A percentile compares a stretch with the other conserved stretches of the same genome.
These are phyloP conservation scores for Trametes cinnabarina DNA, from an alignment of 768 basidiomycete genomes.

Conservation along the genomic window DNA sequence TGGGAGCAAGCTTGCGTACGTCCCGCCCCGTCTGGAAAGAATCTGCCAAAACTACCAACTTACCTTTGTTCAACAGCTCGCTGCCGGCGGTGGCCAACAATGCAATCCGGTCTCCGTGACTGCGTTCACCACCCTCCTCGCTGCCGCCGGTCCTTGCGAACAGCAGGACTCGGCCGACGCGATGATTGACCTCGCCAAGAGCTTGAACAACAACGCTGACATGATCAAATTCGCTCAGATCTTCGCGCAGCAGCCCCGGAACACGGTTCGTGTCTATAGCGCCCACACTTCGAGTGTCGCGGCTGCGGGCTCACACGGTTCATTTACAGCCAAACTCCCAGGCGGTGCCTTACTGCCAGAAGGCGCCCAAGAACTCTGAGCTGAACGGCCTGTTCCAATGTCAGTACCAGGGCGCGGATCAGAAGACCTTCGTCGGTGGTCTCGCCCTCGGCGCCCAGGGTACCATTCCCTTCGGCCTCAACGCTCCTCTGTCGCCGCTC, in stretches of 20 bases:
- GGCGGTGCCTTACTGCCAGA: constrained; percentile 52
- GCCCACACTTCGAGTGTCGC: not conserved
- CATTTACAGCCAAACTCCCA: constrained; percentile 18
- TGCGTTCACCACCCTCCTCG: constrained; percentile 60
- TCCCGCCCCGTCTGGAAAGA: constrained; percentile 11
- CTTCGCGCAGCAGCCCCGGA: constrained; percentile 57
- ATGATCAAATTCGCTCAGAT: constrained; percentile 55
- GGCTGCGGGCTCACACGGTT: not conserved
- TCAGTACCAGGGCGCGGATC: constrained; percentile 50
- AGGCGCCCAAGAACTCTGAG: constrained; percentile 49
- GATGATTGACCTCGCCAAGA: constrained; percentile 51
- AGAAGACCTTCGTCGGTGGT: constrained; percentile 45
- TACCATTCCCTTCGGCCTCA: constrained; percentile 53
- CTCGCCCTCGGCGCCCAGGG: constrained; percentile 42
- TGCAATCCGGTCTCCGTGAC: constrained; percentile 58
- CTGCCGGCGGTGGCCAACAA: constrained; percentile 53
- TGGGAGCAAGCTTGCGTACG: constrained; percentile 57
- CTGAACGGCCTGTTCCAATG: constrained; percentile 58
- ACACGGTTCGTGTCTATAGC: constrained; percentile 39
- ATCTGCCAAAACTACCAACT: not conserved
- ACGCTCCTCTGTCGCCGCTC: constrained; percentile 39
- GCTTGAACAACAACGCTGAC: constrained; percentile 42
- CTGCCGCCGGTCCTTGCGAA: constrained; percentile 39
- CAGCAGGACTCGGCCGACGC: constrained; percentile 49
- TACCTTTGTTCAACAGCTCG: constrained; percentile 33